These are phyloP conservation scores for Coix lacrymajobi DNA, from an alignment of 176 grass and related monocot genomes.

Conservation along the genomic window DNA sequence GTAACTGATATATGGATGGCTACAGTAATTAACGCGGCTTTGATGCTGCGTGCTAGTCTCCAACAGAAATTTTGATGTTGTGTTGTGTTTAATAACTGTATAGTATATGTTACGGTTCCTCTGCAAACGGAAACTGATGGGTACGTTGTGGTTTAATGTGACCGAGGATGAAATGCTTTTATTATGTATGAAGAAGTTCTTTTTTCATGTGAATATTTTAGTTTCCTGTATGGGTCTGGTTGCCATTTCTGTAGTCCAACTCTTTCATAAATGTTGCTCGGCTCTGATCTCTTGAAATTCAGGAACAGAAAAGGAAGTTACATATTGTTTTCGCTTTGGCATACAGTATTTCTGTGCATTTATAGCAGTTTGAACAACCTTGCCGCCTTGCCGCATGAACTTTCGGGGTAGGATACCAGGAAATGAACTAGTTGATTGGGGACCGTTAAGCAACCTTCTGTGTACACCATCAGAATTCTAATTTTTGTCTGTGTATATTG, in stretches of 20 bases:
- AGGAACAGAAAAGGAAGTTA: not conserved
- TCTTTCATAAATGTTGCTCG: not conserved
- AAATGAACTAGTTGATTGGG: not conserved
- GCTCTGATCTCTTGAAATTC: not conserved
- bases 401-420: not conserved
- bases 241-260: not conserved
- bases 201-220: not conserved
- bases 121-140: not conserved
- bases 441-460: not conserved
- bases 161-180: not conserved
- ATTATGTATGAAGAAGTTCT: not conserved
- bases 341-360: not conserved
- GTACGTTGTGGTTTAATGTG: not conserved
- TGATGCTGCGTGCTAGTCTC: not conserved
- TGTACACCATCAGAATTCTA: not conserved
- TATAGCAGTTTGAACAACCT: not conserved
- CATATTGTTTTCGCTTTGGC: not conserved
- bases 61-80: not conserved
- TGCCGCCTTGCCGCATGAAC: too few relatives aligned
- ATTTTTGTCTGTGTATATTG: not conserved
- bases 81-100: not conserved
- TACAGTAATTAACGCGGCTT: not conserved
- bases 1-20: not conserved
- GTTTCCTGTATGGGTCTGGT: not conserved
- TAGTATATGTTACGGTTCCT: not conserved